Conservation (phyloP, 2,329 filamentous ascomycete genomes). For the Coniochaeta ligniaria region DNA sequence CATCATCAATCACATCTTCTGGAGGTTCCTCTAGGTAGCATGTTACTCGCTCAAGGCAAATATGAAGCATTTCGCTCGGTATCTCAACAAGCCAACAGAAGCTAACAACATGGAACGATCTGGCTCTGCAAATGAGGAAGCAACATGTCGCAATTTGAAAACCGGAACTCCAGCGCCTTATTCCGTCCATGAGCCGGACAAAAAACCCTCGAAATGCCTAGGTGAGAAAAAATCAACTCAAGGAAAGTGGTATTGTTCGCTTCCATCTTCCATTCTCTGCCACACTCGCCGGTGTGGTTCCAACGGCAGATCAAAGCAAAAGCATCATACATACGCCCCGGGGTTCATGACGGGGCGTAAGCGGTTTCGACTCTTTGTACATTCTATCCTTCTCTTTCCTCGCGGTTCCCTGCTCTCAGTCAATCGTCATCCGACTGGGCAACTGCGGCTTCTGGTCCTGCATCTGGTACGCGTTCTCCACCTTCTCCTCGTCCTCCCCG, state of each 20-base stretch:
- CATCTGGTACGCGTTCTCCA: slow-evolving; percentile 47
- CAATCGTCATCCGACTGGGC: slow-evolving; percentile 54
- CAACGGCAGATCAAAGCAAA: neutral
- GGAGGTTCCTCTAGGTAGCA: neutral
- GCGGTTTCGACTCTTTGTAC: neutral
- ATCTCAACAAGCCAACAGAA: neutral
- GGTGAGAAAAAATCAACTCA: neutral
- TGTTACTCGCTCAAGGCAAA: neutral
- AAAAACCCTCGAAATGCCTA: neutral
- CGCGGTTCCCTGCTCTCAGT: slow-evolving; percentile 27
- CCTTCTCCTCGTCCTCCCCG: slow-evolving; percentile 43
- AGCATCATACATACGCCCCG: neutral
- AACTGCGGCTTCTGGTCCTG: slow-evolving; percentile 49
- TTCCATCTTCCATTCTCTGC: neutral
- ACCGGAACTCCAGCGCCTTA: neutral
- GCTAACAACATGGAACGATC: neutral
- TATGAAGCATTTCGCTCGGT: neutral
- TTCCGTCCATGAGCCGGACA: neutral
- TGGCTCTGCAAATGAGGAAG: neutral
- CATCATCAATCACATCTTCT: neutral
- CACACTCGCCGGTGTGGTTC: slow-evolving; percentile 1
- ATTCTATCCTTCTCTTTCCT: neutral
- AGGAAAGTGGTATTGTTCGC: slow-evolving; percentile 1
- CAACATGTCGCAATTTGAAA: neutral
- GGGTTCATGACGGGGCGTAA: slow-evolving; percentile 5